Evolutionary conservation across 2,329 filamentous ascomycete genomes (phyloP).

Genomic region (Monilinia polystroma): DNA sequence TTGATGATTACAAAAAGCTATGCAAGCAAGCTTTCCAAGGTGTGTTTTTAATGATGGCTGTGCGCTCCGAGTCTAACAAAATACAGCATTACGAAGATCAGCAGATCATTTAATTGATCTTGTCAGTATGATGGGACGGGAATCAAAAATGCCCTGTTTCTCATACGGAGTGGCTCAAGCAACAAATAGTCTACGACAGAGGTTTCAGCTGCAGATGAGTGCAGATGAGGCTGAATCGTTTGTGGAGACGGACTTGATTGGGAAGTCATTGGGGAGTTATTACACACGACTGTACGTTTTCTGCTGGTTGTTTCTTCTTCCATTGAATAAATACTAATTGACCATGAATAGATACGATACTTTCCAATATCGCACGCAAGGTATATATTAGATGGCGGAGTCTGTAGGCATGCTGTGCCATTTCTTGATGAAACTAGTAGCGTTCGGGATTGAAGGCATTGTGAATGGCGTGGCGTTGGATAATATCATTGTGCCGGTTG

Average conservation of each 20-base stretch:
- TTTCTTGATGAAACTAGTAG: not conserved
- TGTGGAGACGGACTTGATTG: constrained; percentile 76
- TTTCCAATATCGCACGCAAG: constrained; percentile 84
- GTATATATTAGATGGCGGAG: constrained; percentile 63
- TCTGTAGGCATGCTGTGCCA: not conserved
- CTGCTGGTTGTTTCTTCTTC: not conserved
- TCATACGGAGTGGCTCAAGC: constrained; percentile 70
- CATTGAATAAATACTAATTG: constrained; percentile 17
- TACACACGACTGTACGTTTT: constrained; percentile 74
- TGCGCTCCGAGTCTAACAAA: constrained; percentile 21
- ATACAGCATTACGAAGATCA: constrained; percentile 66
- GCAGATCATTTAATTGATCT: constrained; percentile 80
- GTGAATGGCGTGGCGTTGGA: constrained; percentile 20
- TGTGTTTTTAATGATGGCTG: constrained; percentile 41
- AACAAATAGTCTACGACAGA: constrained; percentile 65
- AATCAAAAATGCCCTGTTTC: constrained; percentile 84
- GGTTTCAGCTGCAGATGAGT: constrained; percentile 80
- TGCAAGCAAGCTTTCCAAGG: constrained; percentile 85
- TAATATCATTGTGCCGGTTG: constrained; percentile 19
- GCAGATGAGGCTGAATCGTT: constrained; percentile 78
- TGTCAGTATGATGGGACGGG: constrained; percentile 79
- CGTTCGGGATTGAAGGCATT: not conserved
- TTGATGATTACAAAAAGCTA: constrained; percentile 71
- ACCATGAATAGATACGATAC: constrained; percentile 65
- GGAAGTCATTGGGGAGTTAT: constrained; percentile 81